These are phyloP conservation scores for Trypanosoma platydactyli DNA, from an alignment of 208 protist species.

Conservation along the genomic window DNA sequence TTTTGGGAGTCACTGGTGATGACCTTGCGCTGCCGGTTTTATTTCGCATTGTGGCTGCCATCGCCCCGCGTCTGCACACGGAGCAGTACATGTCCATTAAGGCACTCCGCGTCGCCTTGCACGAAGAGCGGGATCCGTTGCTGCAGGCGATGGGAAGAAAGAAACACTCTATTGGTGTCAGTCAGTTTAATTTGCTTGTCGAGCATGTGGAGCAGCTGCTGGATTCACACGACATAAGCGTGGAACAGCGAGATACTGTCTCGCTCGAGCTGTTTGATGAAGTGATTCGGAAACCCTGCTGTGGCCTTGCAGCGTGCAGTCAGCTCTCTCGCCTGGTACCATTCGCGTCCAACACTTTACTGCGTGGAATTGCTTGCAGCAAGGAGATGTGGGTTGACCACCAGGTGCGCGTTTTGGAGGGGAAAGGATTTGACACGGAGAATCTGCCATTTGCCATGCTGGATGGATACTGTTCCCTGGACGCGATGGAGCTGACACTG, in stretches of 20 bases:
- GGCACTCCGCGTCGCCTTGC: conserved; percentile 61
- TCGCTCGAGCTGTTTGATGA: conserved; percentile 34
- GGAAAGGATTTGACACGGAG: background rate
- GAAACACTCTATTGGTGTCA: conserved; percentile 48
- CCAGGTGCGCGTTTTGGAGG: conserved; percentile 19
- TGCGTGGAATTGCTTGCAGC: conserved; percentile 44
- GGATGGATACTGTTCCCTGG: conserved; percentile 60
- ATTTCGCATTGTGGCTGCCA: conserved; percentile 41
- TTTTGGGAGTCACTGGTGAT: conserved; percentile 36
- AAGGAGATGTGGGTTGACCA: conserved; percentile 46
- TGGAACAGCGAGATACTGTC: conserved; percentile 44
- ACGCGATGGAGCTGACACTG: conserved; percentile 48
- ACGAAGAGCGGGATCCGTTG: conserved; percentile 27
- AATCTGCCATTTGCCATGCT: conserved; percentile 44
- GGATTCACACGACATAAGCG: conserved; percentile 40
- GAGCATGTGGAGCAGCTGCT: conserved; percentile 39
- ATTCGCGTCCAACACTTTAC: conserved; percentile 47
- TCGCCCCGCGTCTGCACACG: conserved; percentile 59
- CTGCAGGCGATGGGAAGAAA: conserved; percentile 52
- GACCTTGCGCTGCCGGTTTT: conserved; percentile 35
- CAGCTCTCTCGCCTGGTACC: conserved; percentile 66
- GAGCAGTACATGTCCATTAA: conserved; percentile 82
- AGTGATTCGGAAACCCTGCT: conserved; percentile 32
- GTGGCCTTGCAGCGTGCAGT: conserved; percentile 43
- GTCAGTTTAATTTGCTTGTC: conserved; percentile 40